These are phyloP conservation scores for cucumber (Cucumis sativus) DNA, from an alignment of 306 rosid genomes.

Conservation along the genomic window DNA sequence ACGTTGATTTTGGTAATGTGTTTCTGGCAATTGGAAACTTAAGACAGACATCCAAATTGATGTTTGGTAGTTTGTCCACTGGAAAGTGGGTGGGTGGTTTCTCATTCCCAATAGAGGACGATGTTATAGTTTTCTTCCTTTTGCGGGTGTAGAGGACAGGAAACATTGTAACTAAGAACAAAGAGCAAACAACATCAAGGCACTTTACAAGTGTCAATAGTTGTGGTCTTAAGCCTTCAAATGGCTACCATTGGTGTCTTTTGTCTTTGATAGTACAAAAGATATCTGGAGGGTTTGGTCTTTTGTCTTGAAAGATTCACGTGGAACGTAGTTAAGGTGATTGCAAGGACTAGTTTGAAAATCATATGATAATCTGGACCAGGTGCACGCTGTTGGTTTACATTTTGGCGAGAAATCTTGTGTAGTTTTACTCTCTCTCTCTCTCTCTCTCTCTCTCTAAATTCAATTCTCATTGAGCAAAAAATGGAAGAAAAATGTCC, in stretches of 20 bases:
- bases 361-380: not conserved
- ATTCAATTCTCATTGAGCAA: too few relatives aligned
- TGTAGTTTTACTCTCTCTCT: not conserved
- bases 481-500: too few relatives aligned
- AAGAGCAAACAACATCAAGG: not conserved
- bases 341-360: not conserved
- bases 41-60: not conserved
- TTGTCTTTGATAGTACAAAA: not conserved
- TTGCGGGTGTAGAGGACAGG: not conserved
- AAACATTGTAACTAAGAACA: not conserved
- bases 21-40: not conserved
- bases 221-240: not conserved
- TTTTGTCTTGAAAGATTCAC: not conserved
- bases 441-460: too few relatives aligned
- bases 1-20: not conserved
- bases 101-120: not conserved
- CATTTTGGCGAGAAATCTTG: not conserved
- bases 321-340: not conserved
- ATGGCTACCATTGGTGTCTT: not conserved
- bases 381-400: not conserved
- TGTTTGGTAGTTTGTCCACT: not conserved
- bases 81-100: not conserved
- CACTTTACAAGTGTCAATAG: not conserved
- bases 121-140: not conserved
- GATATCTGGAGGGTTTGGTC: not conserved